These are phyloP conservation scores for Helicostylum pulchrum DNA, from an alignment of 192 early-diverging fungal genomes.

Conservation along the genomic window DNA sequence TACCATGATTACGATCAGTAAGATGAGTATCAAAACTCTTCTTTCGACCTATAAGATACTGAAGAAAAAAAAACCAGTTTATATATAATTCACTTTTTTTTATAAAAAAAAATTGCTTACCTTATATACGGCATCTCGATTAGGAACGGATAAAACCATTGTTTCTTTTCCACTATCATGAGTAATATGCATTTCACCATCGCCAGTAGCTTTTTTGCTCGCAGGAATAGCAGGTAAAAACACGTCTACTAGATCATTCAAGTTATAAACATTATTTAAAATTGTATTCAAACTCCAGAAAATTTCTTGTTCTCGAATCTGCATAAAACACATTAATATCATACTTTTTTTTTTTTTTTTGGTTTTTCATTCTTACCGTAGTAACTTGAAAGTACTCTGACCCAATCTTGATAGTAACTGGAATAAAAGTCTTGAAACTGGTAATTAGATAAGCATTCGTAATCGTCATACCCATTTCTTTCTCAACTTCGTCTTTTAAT, in stretches of 20 bases:
- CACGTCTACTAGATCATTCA: conserved; percentile 4
- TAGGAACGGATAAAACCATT: conserved; percentile 3
- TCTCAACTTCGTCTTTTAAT: conserved; percentile 57
- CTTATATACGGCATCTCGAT: conserved; percentile 11
- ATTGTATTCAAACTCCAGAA: conserved; percentile 64
- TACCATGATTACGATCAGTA: conserved; percentile 20
- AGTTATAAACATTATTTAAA: conserved; percentile 77
- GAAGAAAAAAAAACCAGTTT: neutral
- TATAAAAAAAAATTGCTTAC: neutral
- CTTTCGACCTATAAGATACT: conserved; percentile 4
- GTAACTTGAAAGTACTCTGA: conserved; percentile 76
- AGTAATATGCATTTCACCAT: conserved; percentile 16
- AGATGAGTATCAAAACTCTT: conserved; percentile 10
- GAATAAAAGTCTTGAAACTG: conserved; percentile 54
- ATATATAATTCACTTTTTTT: neutral
- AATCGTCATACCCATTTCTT: conserved; percentile 56
- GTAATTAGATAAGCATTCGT: conserved; percentile 60
- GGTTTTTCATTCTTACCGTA: conserved; percentile 29
- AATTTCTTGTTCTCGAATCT: conserved; percentile 62
- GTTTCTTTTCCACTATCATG: conserved; percentile 10
- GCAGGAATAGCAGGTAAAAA: conserved; percentile 10
- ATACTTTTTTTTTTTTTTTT: neutral
- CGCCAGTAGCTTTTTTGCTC: conserved; percentile 3
- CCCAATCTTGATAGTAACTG: conserved; percentile 77
- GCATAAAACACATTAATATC: neutral